Base-by-base conservation (phyloP, 306 rosid genomes). In the Comarum palustre region DNA sequence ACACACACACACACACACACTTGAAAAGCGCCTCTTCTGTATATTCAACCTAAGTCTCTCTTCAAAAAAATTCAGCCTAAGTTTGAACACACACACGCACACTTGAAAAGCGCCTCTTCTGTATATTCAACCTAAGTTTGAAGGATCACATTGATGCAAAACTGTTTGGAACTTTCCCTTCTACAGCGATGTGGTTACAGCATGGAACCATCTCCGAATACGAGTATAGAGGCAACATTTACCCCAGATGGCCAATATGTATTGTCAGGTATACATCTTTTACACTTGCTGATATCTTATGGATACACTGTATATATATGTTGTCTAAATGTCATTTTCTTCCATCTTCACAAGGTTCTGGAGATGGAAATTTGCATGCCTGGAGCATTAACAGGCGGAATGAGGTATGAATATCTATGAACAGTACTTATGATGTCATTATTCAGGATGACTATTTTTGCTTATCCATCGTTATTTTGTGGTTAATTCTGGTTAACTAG, bases 181-280 rank as follows among this genome's bases (percentile, higher is more conserved):
- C 72, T 72, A 75, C 89, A 93, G 97, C 98, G 91, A 43, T 91
- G 96, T 74, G 98, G 98, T 66, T 91, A 86, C 87, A 94, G 90
- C 77, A 78, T 94, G 90, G 98, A 94, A 77, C 91, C 98, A 61
- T 94, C 97, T 70, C 90, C 88, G 22, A 88, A 86, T 60, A 72
- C 88, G 62, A 80, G 80, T 60, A 85, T 89, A 61, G 98, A 94
- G 84, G 98, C 97, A 58, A 89, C 98, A 39, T 91, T 94, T 79
- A 91, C 96, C 24, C 98, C 97, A 69, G 98, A 94, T 66, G 98
- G 98, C 65, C 90, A 89, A 75, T 94, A 94, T 62, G 80, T 91
- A 45, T 71, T 94, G 31, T 94, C 98, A 89, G 98, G 98, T 93
- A 80, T 20, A 54, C 14, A 31, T 19, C 32, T 77, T 77, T 64